phyloP scores from a whole-genome alignment of 2,329 filamentous ascomycete genomes.

The Blastomyces silverae region DNA sequence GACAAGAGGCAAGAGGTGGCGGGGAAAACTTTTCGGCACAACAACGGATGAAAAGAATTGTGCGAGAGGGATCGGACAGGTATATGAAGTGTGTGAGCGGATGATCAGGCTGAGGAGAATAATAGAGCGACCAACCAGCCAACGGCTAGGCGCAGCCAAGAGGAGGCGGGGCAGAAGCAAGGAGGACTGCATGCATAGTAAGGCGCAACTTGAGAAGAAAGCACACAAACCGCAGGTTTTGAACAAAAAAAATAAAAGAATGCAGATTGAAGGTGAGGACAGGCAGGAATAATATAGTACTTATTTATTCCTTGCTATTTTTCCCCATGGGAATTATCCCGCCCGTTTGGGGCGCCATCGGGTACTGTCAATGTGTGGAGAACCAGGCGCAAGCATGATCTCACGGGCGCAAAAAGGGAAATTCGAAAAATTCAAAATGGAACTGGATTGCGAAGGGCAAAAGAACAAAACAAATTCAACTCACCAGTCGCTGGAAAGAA shows the following conservation, averaged over 20 bases:
- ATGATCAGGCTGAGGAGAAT: neutral
- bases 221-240: neutral
- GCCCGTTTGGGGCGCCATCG: neutral
- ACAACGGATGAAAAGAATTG: conserved; percentile 1
- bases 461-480: neutral
- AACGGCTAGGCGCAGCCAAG: conserved; percentile 4
- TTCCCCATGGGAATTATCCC: neutral
- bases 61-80: neutral
- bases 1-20: neutral
- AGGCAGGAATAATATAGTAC: conserved; percentile 5
- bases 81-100: neutral
- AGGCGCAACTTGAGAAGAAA: neutral
- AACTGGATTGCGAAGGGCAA: neutral
- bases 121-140: conserved; percentile 7
- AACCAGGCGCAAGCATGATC: conserved; percentile 2
- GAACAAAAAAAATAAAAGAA: neutral
- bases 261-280: neutral
- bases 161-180: neutral
- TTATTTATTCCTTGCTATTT: neutral
- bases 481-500: conserved; percentile 12
- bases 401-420: conserved; percentile 2
- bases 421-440: neutral
- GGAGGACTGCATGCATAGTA: neutral
- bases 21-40: neutral
- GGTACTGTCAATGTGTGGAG: neutral